These are phyloP conservation scores for Aegilops longissima DNA, from an alignment of 176 grass and related monocot genomes.

Conservation along the genomic window DNA sequence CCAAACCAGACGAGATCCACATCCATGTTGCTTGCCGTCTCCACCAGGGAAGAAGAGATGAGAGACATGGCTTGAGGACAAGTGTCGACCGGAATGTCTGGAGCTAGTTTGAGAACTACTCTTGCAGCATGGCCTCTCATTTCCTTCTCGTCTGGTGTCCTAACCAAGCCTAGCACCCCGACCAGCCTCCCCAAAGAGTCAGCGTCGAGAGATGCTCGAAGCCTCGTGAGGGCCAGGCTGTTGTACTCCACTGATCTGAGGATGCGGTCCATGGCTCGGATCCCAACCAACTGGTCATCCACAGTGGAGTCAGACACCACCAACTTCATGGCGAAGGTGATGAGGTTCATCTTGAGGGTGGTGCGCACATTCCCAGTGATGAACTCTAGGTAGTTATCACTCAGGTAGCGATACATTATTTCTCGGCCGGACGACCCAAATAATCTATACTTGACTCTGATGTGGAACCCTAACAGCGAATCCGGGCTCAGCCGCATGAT, in stretches of 20 bases:
- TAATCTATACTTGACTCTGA: neutral
- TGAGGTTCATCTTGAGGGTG: conserved; percentile 11
- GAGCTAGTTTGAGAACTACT: conserved; percentile 27
- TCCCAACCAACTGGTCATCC: neutral
- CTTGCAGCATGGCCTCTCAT: conserved; percentile 28
- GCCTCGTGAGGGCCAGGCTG: neutral
- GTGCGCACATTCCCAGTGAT: neutral
- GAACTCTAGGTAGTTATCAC: neutral
- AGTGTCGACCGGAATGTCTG: neutral
- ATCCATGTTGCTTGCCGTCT: neutral
- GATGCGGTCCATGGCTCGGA: neutral
- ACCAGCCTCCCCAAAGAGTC: neutral
- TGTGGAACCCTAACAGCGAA: no score
- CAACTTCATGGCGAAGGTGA: conserved; percentile 23
- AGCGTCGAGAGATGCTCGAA: neutral
- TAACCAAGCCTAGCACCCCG: neutral
- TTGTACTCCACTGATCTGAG: neutral
- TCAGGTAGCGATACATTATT: neutral
- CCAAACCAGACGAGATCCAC: conserved; percentile 19
- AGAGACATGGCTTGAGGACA: neutral
- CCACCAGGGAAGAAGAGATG: conserved; percentile 9
- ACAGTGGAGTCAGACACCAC: neutral
- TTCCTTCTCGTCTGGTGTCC: neutral
- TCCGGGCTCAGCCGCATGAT: no score
- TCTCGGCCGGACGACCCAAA: neutral